A percentile compares a stretch with the other conserved stretches of the same genome.
Conservation (phyloP, 2,329 filamentous ascomycete species). For the Colletotrichum aenigma region DNA sequence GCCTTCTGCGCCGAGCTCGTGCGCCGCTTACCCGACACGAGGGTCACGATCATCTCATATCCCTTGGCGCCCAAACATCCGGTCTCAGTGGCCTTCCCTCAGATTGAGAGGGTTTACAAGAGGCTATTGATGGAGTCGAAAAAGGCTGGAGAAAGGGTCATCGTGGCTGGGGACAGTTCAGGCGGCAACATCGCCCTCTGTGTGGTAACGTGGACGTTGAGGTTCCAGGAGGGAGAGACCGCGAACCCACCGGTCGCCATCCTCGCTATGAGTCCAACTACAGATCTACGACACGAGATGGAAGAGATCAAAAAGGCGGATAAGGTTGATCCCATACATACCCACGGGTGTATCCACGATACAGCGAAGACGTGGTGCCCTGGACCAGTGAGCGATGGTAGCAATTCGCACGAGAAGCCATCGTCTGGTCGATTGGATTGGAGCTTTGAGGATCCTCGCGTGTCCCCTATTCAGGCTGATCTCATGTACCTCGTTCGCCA, state of each 20-base stretch:
- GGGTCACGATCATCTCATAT: constrained; percentile 53
- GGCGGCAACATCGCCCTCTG: constrained; percentile 57
- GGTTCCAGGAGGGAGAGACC: constrained; percentile 32
- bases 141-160: constrained; percentile 42
- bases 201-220: constrained; percentile 35
- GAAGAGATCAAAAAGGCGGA: constrained; percentile 21
- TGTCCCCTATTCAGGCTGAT: constrained; percentile 54
- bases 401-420: neutral
- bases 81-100: constrained; percentile 50
- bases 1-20: constrained; percentile 50
- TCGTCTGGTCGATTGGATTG: constrained; percentile 10
- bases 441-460: constrained; percentile 39
- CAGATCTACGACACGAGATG: constrained; percentile 31
- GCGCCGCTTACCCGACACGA: constrained; percentile 39
- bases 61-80: constrained; percentile 59
- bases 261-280: constrained; percentile 48
- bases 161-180: constrained; percentile 59
- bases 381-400: neutral
- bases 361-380: constrained; percentile 30
- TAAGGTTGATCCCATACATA: constrained; percentile 28
- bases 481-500: constrained; percentile 31
- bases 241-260: constrained; percentile 37
- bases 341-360: constrained; percentile 13
- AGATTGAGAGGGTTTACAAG: constrained; percentile 48
- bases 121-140: constrained; percentile 41